Evolutionary conservation across 2,329 filamentous ascomycete genomes (phyloP), one percentile per base, ranked within the genome.

Genomic region (Onygenales sp.): DNA sequence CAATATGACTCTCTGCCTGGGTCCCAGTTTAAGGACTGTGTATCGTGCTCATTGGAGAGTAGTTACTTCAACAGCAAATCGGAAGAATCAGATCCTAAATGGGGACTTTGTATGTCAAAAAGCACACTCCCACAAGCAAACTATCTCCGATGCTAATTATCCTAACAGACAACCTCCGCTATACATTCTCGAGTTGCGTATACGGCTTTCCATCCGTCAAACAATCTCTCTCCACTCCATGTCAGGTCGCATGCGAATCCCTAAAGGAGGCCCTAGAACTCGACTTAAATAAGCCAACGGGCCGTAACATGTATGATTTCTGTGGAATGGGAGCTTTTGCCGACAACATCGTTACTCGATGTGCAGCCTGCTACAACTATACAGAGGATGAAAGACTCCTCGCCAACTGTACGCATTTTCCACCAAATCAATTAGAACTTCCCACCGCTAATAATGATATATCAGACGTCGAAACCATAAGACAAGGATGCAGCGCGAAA

Each of bases 401-500:
- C 47, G 68, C 67, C 14, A 76, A 76, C 56, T 75, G 73, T 75
- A 61, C 9, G 71, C 66, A 49, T n/a, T 39, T 52, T 41, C 46
- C 14, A 17, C 31, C 41, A 11, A 14, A 5, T 14, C 17, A 36
- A 55, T 27, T 33, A 48, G 17, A 50, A 39, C 5, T 54, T 54
- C 52, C 31, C 58, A 42, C 39, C 48, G 42, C 57, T 51, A 33
- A 46, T 31, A 17, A 36, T 14, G 35, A 41, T 42, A 17, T 49
- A 7, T 50, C 21, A 75, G 73, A 74, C 58, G 59, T 76, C 38
- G 72, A 76, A 65, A 65, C 72, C 17, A 61, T 75, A 42, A 71
- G 73, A 27, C 72, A 75, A 55, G 70, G 72, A 51, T 76, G 73
- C 58, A 67, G 72, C 50, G 72, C 70, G 56, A 63, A 61, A 42